Evolutionary conservation across 2,329 filamentous ascomycete species (phyloP).

Genomic region (Kalmusia sp.): DNA sequence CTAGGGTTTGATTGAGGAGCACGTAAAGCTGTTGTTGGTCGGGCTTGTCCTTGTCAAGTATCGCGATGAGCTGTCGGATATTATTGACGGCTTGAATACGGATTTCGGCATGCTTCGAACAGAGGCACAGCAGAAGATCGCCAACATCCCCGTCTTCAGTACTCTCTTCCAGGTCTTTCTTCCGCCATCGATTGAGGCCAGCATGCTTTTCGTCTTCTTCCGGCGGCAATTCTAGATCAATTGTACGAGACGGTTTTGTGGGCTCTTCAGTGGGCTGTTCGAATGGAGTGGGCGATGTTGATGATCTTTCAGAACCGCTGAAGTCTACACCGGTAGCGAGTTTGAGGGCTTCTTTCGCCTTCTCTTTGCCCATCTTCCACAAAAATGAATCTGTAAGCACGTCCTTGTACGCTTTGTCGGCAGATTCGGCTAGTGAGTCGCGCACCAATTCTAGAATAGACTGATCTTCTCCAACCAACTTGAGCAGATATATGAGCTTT

Average conservation of each 20-base stretch:
- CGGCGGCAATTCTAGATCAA: constrained; percentile 47
- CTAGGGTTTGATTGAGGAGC: constrained; percentile 78
- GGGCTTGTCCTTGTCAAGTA: constrained; percentile 68
- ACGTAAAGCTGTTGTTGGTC: constrained; percentile 82
- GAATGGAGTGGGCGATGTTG: constrained; percentile 30
- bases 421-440: constrained; percentile 36
- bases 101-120: constrained; percentile 76
- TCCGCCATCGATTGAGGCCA: constrained; percentile 68
- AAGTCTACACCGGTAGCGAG: constrained; percentile 43
- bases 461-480: constrained; percentile 46
- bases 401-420: constrained; percentile 35
- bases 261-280: constrained; percentile 20
- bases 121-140: constrained; percentile 76
- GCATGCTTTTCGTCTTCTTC: constrained; percentile 52
- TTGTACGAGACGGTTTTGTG: constrained; percentile 11
- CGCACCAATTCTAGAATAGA: constrained; percentile 31
- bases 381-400: constrained; percentile 43
- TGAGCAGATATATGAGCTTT: constrained; percentile 42
- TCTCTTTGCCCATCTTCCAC: constrained; percentile 48
- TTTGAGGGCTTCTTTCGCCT: constrained; percentile 43
- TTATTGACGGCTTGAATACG: constrained; percentile 78
- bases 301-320: constrained; percentile 43
- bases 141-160: constrained; percentile 78
- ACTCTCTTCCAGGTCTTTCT: constrained; percentile 79
- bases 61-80: constrained; percentile 67